Conservation (phyloP, 2,329 filamentous ascomycete genomes). For the Graphiopsis chlorocephala region DNA sequence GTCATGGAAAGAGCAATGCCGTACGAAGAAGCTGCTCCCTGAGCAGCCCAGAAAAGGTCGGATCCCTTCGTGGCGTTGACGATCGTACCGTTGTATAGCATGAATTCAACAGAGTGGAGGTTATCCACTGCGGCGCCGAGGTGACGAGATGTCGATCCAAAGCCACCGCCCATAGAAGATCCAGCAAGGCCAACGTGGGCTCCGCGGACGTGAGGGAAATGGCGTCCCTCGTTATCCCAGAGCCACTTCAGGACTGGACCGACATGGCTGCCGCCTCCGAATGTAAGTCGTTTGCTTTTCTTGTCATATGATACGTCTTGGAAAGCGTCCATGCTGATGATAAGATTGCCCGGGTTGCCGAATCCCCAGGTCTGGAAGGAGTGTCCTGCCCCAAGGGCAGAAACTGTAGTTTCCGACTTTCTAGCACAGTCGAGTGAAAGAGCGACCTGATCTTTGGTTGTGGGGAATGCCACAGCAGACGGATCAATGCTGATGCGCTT, state of each 20-base stretch:
- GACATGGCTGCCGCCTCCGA: neutral
- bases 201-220: neutral
- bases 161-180: neutral
- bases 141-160: neutral
- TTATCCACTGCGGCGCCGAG: neutral
- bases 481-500: neutral
- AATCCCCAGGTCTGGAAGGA: neutral
- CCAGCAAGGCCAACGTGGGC: neutral
- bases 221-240: neutral
- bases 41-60: neutral
- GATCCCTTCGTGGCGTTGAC: neutral
- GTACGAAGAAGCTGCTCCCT: neutral
- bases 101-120: neutral
- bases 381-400: neutral
- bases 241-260: neutral
- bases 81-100: neutral
- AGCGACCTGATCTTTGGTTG: neutral
- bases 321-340: neutral
- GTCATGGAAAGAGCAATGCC: neutral
- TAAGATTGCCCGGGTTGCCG: neutral
- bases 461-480: neutral
- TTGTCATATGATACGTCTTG: neutral
- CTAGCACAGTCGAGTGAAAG: neutral
- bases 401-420: neutral
- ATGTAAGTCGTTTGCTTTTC: neutral